These are phyloP conservation scores for Salix dunnii DNA, from an alignment of 345 rosid genomes.

Conservation along the genomic window DNA sequence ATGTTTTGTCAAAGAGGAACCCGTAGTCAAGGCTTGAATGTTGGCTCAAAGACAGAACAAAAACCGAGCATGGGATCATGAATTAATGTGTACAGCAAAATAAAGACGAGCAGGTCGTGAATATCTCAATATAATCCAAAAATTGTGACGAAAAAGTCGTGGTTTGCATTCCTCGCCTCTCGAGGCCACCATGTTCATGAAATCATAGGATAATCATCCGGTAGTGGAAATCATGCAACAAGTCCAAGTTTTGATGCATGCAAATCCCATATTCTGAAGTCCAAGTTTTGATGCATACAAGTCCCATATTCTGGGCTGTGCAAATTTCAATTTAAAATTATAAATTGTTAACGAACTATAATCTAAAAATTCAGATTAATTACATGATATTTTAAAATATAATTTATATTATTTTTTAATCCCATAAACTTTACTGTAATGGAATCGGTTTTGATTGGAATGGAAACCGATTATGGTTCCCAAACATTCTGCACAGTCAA, in stretches of 20 bases:
- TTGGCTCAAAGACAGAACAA: background rate
- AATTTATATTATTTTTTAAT: too few relatives aligned
- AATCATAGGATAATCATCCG: background rate
- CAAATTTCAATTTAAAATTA: too few relatives aligned
- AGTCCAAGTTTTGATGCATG: background rate
- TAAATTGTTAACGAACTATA: too few relatives aligned
- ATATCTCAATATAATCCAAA: background rate
- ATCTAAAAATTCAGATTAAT: too few relatives aligned
- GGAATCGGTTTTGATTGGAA: too few relatives aligned
- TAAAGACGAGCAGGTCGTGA: background rate
- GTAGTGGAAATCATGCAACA: background rate
- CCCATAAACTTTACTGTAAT: too few relatives aligned
- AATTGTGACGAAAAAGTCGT: background rate
- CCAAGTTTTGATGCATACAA: too few relatives aligned
- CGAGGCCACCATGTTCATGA: background rate
- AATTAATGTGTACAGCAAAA: background rate
- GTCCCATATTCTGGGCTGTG: too few relatives aligned
- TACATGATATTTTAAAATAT: too few relatives aligned
- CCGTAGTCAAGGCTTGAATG: background rate
- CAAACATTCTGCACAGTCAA: background rate
- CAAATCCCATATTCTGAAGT: too few relatives aligned
- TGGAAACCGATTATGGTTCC: background rate
- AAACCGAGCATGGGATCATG: background rate
- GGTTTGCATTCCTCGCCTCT: too few relatives aligned
- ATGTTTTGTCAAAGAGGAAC: background rate